Base-by-base conservation (phyloP, 768 basidiomycete species). In the Suillus plorans region DNA sequence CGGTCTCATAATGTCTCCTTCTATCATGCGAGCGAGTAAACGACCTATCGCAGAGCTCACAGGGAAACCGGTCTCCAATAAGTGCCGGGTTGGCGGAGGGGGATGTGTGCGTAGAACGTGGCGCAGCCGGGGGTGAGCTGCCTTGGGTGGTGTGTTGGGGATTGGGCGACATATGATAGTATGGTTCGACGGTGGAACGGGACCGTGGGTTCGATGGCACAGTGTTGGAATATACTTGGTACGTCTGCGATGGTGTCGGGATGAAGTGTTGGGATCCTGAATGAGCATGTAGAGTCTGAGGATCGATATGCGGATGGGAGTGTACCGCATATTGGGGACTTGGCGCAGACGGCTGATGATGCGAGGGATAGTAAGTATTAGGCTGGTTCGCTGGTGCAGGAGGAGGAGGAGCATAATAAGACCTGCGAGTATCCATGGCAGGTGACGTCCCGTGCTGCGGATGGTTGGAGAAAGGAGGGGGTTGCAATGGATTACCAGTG, bases 1-100 rank as follows among this genome's bases (percentile, higher is more conserved):
- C 88, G 18, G 88, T 90, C 76, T 92, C 90, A 69, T 86, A 85
- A 77, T 94, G 91, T 67, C 91, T 85, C 77, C 92, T 91, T 68
- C 89, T 85, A 77, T 94, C 91, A 76, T 92, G 90, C 64, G 88
- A 83, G 67, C 91, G 85, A 41, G 90, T 91, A 74, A 93, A 93
- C 31, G 90, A 89, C 76, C 89, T 89, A 61, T 87, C 87, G 74
- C 91, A 93, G 68, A 85, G 83, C 64, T 89, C 85, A 78, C 91
- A 93, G 63, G 83, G 80, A 78, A 83, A 90, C 45, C 89, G 85
- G 71, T 91, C 90, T 58, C 82, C 83, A 56, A 81, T 76, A 64
- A 80, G 56, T 20, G 70, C 62, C 10, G 71, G 66, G 28, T 73
- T 68, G 34, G 68, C 62, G 14, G 73, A 62, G 8, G 75, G 64